A percentile compares a stretch with the other conserved stretches of the same genome.
These are phyloP conservation scores for Venturiaceae sp. DNA, from an alignment of 2,329 filamentous ascomycete species.

Conservation along the genomic window DNA sequence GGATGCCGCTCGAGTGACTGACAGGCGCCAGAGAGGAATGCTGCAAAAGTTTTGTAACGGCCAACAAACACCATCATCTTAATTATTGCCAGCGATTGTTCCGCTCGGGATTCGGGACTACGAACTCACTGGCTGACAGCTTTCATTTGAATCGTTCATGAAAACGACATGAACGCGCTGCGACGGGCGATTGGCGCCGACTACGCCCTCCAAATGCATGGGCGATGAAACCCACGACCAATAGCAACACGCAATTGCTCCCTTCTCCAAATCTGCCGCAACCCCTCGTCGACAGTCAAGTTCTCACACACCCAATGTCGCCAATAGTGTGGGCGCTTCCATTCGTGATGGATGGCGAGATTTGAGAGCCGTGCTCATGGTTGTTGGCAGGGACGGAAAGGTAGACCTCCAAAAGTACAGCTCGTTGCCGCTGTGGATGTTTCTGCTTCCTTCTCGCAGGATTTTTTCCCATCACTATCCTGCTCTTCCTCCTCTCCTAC, in stretches of 20 bases:
- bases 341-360: neutral
- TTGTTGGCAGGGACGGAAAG: neutral
- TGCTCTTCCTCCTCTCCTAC: neutral
- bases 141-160: no score
- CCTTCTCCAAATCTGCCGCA: no score
- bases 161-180: no score
- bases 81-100: neutral
- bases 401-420: neutral
- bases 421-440: neutral
- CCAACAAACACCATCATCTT: neutral
- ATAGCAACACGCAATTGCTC: no score
- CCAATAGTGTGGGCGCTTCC: neutral
- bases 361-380: neutral
- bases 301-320: neutral
- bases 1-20: no score
- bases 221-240: no score
- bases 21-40: neutral
- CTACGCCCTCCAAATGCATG: no score
- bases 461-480: neutral
- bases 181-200: no score
- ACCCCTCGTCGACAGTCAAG: neutral
- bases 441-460: neutral
- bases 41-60: neutral
- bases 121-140: neutral
- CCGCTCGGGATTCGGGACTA: neutral